Evolutionary conservation across 257 asterid species (phyloP), one percentile per base, ranked within the genome.

Genomic region (Striga asiatica): DNA sequence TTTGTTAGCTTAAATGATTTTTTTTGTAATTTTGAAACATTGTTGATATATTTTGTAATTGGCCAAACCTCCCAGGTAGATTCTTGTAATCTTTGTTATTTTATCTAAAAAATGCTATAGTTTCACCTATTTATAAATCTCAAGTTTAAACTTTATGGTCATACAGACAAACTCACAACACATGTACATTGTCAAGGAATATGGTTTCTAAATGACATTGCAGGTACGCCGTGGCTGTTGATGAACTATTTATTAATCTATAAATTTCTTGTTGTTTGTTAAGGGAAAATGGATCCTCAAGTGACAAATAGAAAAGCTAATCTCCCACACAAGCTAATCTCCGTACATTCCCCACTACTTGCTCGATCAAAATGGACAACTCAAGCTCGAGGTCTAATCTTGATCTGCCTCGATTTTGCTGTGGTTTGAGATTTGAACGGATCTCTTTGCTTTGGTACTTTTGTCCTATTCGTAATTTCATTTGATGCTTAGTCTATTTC

Each of bases 101-200:
- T 43, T 43, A 17, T 21, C 17, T 18, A 42, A 42, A 9, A 42
- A 5, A 16, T 7, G 3, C 22, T 8, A 42, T 8, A 1, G 12
- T 11, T 9, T 18, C 50, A 18, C 8, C 22, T 48, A 11, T 16
- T 14, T 43, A 65, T 56, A 52, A 69, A 23, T 46, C 32, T 50
- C 29, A 18, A 50, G 50, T 25, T 35, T 53, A 13, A n/a, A 47
- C 64, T 37, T 65, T 34, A 51, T 57, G 42, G 43, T 34, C 51
- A 45, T 39, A 55, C 94, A 10, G 80, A 76, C 68, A 82, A 79
- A 72, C 93, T 87, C 68, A 86, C 95, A 42, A 81, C 96, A 17
- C 83, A 91, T 66, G 51, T 50, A 35, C 79, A 75, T 69, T 91
- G 96, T 37, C 98, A 91, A 54, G 98, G 98, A 72, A 76, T 91